Conservation (phyloP, 805 yeast genomes). For the Metschnikowia shivogae region DNA sequence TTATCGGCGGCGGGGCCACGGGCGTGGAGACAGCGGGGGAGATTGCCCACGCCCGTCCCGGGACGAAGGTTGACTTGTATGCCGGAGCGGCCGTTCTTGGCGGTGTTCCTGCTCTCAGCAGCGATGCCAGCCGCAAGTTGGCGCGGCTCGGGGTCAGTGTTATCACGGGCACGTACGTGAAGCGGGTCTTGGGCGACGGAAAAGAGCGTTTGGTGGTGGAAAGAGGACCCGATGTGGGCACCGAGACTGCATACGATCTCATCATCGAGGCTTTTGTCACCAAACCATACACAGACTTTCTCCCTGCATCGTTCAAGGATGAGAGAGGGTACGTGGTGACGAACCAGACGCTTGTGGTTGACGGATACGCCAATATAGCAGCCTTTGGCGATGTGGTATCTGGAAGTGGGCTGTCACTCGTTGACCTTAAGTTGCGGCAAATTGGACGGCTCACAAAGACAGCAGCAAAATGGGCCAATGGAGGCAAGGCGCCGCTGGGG, state of each 20-base stretch:
- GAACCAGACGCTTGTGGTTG: conserved; percentile 24
- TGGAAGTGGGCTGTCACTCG: conserved; percentile 20
- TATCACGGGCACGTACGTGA: conserved; percentile 6
- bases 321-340: conserved; percentile 27
- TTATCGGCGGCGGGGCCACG: conserved; percentile 39
- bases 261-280: conserved; percentile 25
- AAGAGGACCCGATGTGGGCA: not conserved
- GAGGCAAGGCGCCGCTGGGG: not conserved
- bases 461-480: conserved; percentile 3
- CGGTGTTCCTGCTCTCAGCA: not conserved
- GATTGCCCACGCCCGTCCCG: conserved; percentile 20
- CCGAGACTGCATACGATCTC: conserved; percentile 21
- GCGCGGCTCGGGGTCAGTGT: conserved; percentile 14
- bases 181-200: conserved; percentile 13
- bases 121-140: conserved; percentile 9
- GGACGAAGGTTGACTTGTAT: conserved; percentile 23
- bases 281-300: conserved; percentile 32
- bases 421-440: conserved; percentile 26
- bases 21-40: conserved; percentile 40
- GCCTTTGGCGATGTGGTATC: conserved; percentile 35
- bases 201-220: not conserved
- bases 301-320: conserved; percentile 23
- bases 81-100: conserved; percentile 14
- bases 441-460: conserved; percentile 12
- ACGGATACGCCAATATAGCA: conserved; percentile 24